A percentile compares a stretch with the other conserved stretches of the same genome.
Conservation (phyloP, 805 yeast genomes). For the Pichia rugopelliculosa region DNA sequence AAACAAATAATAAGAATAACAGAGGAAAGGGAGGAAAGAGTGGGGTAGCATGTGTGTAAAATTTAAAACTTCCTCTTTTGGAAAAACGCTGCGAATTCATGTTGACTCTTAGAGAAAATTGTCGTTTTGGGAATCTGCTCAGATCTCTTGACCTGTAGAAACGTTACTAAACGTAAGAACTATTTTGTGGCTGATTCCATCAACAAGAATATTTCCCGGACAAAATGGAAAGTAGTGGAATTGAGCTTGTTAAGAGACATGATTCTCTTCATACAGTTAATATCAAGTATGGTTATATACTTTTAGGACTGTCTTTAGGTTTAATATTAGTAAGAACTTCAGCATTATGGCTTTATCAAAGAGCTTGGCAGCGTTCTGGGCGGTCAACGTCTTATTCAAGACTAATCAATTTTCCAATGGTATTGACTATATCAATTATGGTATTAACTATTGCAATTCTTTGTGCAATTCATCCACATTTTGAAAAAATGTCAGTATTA, state of each 20-base stretch:
- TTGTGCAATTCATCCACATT: constrained; percentile 22
- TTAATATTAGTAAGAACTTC: constrained; percentile 33
- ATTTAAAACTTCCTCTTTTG: background rate
- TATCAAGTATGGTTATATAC: constrained; percentile 51
- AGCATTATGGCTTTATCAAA: constrained; percentile 27
- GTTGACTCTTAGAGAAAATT: background rate
- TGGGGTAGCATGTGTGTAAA: too few species aligned
- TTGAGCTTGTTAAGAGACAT: constrained; percentile 33
- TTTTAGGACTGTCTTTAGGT: constrained; percentile 35
- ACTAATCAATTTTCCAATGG: constrained; percentile 20
- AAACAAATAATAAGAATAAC: too few species aligned
- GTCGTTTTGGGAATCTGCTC: background rate
- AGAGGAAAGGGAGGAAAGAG: too few species aligned
- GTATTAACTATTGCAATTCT: background rate
- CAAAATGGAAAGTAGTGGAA: background rate
- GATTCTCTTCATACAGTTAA: constrained; percentile 49
- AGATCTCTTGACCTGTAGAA: background rate
- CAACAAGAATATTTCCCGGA: background rate
- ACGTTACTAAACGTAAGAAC: too few species aligned
- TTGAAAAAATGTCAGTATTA: constrained; percentile 29
- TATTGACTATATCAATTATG: constrained; percentile 1
- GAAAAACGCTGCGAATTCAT: background rate
- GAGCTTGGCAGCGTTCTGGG: constrained; percentile 33
- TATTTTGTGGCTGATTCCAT: too few species aligned
- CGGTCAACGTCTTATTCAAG: constrained; percentile 31